Conservation (phyloP, 140 eudicot species). For the Anethum foeniculum region DNA sequence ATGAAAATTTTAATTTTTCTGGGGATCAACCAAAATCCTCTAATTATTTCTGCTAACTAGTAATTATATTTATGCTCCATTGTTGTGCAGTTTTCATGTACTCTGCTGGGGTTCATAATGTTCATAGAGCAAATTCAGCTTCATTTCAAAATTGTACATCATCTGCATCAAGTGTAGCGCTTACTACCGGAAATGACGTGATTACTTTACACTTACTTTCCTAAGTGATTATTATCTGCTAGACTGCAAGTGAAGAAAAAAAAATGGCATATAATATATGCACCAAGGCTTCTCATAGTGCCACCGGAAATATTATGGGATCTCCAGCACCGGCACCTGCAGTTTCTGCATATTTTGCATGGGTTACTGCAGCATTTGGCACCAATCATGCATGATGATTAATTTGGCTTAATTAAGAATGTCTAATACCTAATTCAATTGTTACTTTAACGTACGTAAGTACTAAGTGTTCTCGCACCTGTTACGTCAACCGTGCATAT, state of each 20-base stretch:
- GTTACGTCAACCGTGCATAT: too few relatives aligned
- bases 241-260: conserved; percentile 22
- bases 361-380: neutral
- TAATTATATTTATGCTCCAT: too few relatives aligned
- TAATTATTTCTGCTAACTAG: neutral
- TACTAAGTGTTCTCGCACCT: too few relatives aligned
- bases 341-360: neutral
- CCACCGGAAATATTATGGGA: neutral
- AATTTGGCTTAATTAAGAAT: neutral
- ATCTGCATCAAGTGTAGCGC: conserved; percentile 17
- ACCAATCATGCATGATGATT: neutral
- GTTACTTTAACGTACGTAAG: too few relatives aligned
- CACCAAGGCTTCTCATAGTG: conserved; percentile 33
- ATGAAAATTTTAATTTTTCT: too few relatives aligned
- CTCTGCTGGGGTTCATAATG: conserved; percentile 28
- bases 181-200: conserved; percentile 33
- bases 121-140: conserved; percentile 31
- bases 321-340: neutral
- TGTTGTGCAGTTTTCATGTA: conserved; percentile 38
- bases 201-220: too few relatives aligned
- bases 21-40: too few relatives aligned
- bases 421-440: neutral
- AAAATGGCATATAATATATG: conserved; percentile 8
- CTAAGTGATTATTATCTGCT: too few relatives aligned
- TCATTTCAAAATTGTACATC: conserved; percentile 23